Evolutionary conservation across 2,329 filamentous ascomycete genomes (phyloP).

Genomic region (Setomelanomma holmii): DNA sequence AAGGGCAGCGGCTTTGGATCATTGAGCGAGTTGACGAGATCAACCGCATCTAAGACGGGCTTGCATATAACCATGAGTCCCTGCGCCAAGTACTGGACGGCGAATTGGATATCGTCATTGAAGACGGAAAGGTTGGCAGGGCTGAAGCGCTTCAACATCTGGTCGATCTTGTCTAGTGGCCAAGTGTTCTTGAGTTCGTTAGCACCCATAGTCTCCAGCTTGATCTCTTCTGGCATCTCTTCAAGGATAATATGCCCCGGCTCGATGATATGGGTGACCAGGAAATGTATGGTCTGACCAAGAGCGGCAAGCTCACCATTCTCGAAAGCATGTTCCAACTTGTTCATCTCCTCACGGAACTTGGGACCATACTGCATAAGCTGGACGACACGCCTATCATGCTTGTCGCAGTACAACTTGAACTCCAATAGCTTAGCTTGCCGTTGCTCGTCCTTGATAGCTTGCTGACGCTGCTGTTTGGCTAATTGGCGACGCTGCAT

Average conservation of each 20-base stretch:
- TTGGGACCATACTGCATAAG: neutral
- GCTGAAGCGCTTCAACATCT: neutral
- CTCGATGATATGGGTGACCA: neutral
- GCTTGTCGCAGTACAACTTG: neutral
- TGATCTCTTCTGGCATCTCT: neutral
- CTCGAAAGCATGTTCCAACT: neutral
- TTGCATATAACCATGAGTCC: neutral
- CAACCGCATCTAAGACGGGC: neutral
- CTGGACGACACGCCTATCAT: neutral
- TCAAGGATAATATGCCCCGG: neutral
- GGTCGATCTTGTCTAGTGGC: neutral
- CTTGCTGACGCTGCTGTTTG: neutral
- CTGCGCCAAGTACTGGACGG: neutral
- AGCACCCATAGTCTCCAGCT: neutral
- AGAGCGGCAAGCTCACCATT: neutral
- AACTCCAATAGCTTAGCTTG: neutral
- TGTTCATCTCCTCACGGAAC: neutral
- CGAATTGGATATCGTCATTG: neutral
- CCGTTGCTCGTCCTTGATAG: neutral
- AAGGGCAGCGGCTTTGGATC: neutral
- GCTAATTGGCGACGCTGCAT: neutral
- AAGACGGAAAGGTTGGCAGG: neutral
- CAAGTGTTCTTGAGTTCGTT: neutral
- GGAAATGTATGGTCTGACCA: neutral
- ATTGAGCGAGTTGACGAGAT: neutral